Evolutionary conservation across 345 rosid genomes (phyloP), one percentile per base, ranked within the genome.

Genomic region (Lumnitzera racemosa): DNA sequence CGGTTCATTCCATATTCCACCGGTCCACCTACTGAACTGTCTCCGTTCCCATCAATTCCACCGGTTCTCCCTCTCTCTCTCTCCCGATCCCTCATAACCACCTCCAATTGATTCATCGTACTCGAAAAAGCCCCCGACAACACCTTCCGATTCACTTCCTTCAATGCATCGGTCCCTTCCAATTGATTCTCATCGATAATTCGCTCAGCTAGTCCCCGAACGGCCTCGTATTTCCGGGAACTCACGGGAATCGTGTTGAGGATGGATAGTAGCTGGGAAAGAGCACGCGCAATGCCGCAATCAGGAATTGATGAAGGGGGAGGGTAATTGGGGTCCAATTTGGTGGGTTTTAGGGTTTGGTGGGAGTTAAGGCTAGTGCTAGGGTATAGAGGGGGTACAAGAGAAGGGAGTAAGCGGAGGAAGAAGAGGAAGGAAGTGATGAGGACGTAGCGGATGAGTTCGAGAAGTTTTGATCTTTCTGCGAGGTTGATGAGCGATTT

Each of bases 191-290:
- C 98, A 1, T 83, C 90, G 63, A 88, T 81, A 24, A 89, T 61
- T 66, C 61, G 74, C 87, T 91, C 95, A 12, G 95, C 96, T 24
- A 91, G 65, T 6, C 89, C 78, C 61, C 92, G 65, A 57, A 86
- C 90, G 4, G 84, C 70, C 60, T 87, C 81, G 72, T 91, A 89
- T 72, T 91, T 91, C 43, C 95, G 77, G 1, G 98, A 91, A 29
- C 76, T 84, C 25, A 85, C 96, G 0, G 96, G 98, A 15, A 88
- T 66, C 49, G 80, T 89, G 54, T 72, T 87, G 48, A 87, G 69
- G 9, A 73, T 78, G 1, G 85, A 65, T 12, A 89, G 46, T 0
- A 87, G 61, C 72, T 91, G 92, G n/a, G 83, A 81, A 47, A 89
- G 89, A 17, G 89, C 86, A 41, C 96, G 82, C 27, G 81, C 82